These are phyloP conservation scores for Suillus subaureus DNA, from an alignment of 768 basidiomycete genomes.

Conservation along the genomic window DNA sequence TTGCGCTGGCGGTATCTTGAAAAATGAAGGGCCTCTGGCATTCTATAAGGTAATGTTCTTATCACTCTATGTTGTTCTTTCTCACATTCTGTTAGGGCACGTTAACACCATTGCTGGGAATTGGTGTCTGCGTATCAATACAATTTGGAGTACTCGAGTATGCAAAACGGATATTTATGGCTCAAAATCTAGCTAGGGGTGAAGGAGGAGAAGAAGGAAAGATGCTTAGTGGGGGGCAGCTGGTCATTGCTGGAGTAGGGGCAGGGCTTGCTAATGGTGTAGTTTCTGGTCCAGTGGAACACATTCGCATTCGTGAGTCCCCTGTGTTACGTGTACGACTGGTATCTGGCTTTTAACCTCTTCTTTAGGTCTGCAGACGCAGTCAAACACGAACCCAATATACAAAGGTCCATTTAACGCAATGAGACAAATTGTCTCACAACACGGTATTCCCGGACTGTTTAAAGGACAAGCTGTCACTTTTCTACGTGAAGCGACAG, in stretches of 20 bases:
- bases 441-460: conserved; percentile 79
- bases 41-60: conserved; percentile 81
- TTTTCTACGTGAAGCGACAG: conserved; percentile 77
- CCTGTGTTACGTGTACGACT: not conserved
- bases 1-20: conserved; percentile 88
- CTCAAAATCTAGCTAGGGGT: conserved; percentile 59
- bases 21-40: conserved; percentile 88
- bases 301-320: conserved; percentile 89
- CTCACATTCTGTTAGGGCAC: conserved; percentile 64
- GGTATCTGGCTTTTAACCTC: not conserved
- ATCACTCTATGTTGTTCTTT: not conserved
- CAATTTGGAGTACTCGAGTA: conserved; percentile 92
- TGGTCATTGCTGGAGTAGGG: conserved; percentile 75
- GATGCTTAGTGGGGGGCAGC: conserved; percentile 60
- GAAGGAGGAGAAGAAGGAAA: conserved; percentile 67
- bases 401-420: conserved; percentile 90
- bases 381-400: conserved; percentile 71
- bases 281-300: conserved; percentile 95
- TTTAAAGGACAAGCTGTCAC: conserved; percentile 95
- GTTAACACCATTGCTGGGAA: conserved; percentile 85
- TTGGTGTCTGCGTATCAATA: conserved; percentile 94
- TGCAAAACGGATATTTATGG: conserved; percentile 77
- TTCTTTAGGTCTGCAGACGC: conserved; percentile 82
- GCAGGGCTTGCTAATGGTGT: conserved; percentile 91
- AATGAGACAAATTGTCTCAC: conserved; percentile 76